These are phyloP conservation scores for Scopulariopsis brevicaulis DNA, from an alignment of 2,329 filamentous ascomycete species.

Conservation along the genomic window DNA sequence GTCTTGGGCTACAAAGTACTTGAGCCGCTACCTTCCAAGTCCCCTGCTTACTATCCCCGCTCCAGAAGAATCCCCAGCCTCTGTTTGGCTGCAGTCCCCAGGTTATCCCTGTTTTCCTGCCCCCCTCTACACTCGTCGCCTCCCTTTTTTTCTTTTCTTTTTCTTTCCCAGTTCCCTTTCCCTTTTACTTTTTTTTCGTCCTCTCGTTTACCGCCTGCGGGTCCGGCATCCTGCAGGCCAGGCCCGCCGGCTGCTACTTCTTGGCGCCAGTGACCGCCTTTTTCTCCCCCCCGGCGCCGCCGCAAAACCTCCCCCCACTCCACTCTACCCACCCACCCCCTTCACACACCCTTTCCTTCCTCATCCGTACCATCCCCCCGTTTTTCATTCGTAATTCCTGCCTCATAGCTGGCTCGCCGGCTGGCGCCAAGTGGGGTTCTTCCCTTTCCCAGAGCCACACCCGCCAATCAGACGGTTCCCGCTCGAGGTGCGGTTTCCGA, in stretches of 20 bases:
- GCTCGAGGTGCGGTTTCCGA: neutral
- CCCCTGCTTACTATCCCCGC: neutral
- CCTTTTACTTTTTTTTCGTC: neutral
- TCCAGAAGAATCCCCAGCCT: neutral
- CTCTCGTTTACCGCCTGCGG: neutral
- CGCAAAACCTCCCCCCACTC: neutral
- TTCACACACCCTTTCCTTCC: neutral
- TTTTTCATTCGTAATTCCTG: constrained; percentile 4
- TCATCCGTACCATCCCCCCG: neutral
- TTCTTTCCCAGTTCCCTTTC: too few species aligned
- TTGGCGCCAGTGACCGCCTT: constrained; percentile 3
- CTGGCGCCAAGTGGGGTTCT: neutral
- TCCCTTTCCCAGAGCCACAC: neutral
- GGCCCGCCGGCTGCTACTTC: neutral
- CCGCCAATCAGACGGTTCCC: neutral
- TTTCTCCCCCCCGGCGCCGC: neutral
- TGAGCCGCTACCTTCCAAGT: neutral
- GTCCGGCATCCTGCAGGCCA: neutral
- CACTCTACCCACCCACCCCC: neutral
- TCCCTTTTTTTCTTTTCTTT: neutral
- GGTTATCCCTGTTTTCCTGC: neutral
- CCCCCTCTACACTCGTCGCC: neutral
- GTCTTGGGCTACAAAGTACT: neutral
- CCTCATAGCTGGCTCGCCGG: constrained; percentile 1
- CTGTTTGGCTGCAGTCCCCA: neutral